phyloP scores from a whole-genome alignment of 768 basidiomycete species.

The Coprinellus micaceus region DNA sequence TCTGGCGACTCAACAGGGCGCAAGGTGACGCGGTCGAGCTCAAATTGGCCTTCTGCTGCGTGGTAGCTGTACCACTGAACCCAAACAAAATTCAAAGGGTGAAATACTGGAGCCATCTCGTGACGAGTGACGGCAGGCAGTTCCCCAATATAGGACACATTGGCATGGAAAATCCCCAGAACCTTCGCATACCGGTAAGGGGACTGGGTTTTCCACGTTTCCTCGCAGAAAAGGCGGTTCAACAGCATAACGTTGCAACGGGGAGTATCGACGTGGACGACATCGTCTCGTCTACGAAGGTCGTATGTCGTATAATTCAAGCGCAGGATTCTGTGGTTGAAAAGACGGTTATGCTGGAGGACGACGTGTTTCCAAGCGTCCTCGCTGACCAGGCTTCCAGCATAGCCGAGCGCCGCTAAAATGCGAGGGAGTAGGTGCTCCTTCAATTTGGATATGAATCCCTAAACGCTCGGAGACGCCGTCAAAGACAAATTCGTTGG shows the following conservation, averaged over 20 bases:
- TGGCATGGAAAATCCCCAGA: slow-evolving; percentile 1
- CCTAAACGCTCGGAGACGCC: not conserved
- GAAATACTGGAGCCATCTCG: no score
- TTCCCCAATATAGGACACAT: not conserved
- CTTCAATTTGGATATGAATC: slow-evolving; percentile 9
- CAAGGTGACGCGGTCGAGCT: not conserved
- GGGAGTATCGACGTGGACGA: not conserved
- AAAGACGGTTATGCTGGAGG: not conserved
- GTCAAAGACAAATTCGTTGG: not conserved
- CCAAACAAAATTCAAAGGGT: not conserved
- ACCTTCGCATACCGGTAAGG: slow-evolving; percentile 8
- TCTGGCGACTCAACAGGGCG: not conserved
- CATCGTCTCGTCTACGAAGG: not conserved
- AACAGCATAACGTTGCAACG: not conserved
- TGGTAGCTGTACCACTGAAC: not conserved
- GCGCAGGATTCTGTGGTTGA: not conserved
- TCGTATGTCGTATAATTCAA: slow-evolving; percentile 9
- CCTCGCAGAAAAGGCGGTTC: not conserved
- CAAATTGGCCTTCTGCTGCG: not conserved
- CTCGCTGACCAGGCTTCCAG: not conserved
- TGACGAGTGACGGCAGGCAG: not conserved
- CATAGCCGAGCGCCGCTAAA: not conserved
- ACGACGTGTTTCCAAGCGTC: not conserved
- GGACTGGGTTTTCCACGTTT: not conserved
- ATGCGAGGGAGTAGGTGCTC: slow-evolving; percentile 5